Evolutionary conservation across 192 early-diverging fungal genomes (phyloP).

Genomic region (Backusella mclennaniae): DNA sequence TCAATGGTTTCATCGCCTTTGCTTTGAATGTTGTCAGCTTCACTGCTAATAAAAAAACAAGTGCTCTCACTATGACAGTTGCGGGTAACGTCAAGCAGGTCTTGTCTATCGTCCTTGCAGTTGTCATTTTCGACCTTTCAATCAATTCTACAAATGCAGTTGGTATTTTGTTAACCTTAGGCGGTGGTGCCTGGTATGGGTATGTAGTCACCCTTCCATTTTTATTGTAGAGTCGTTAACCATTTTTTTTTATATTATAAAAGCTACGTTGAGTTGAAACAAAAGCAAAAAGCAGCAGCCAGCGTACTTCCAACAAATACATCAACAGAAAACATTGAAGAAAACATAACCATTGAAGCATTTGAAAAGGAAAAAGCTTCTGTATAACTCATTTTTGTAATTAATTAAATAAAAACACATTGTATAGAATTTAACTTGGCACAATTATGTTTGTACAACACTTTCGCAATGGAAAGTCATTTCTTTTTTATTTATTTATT

Average conservation of each 20-base stretch:
- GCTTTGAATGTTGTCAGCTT: constrained; percentile 65
- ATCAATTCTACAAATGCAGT: constrained; percentile 57
- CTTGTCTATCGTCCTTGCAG: constrained; percentile 61
- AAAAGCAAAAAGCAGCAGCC: neutral
- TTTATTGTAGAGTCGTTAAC: neutral
- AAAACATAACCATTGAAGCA: neutral
- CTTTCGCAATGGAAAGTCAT: neutral
- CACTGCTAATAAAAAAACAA: constrained; percentile 62
- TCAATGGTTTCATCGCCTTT: constrained; percentile 70
- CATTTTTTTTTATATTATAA: neutral
- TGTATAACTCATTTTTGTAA: constrained; percentile 6
- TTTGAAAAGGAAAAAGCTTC: neutral
- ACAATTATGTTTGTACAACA: neutral
- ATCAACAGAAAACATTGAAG: neutral
- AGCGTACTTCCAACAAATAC: neutral
- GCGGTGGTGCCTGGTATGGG: constrained; percentile 60
- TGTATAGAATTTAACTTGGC: neutral
- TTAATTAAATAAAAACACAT: neutral
- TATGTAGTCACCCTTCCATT: constrained; percentile 2
- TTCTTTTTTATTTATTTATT: neutral
- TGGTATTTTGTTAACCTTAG: constrained; percentile 61
- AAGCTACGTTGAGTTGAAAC: neutral
- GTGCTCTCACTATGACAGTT: constrained; percentile 64
- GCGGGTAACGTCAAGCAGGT: constrained; percentile 78
- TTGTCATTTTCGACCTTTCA: constrained; percentile 58